Percentiles rank a stretch among this genome's conserved stretches.
Evolutionary conservation across 352 stramenopile species (phyloP).

Genomic region (Pythium rhizo-oryzae): DNA sequence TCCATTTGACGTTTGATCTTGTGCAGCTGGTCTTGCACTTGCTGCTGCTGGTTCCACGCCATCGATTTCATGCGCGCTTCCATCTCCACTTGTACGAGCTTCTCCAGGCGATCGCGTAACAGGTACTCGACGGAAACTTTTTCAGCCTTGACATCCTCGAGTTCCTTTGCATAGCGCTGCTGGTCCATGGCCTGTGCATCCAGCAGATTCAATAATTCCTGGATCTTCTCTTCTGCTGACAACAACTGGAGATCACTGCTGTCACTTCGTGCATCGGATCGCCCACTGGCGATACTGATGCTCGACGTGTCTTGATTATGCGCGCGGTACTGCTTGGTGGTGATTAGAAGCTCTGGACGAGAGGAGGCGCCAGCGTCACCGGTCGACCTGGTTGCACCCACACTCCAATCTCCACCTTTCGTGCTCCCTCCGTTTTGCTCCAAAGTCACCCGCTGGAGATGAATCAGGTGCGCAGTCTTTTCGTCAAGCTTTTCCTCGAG

Average conservation of each 20-base stretch:
- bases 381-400: neutral
- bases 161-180: constrained; percentile 64
- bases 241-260: constrained; percentile 35
- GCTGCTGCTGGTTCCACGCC: constrained; percentile 34
- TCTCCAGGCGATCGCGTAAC: constrained; percentile 82
- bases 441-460: constrained; percentile 91
- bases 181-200: constrained; percentile 61
- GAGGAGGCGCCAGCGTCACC: neutral
- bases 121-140: constrained; percentile 90
- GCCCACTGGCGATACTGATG: constrained; percentile 20
- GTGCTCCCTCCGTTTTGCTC: constrained; percentile 60
- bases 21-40: constrained; percentile 38
- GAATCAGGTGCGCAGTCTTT: constrained; percentile 93
- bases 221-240: constrained; percentile 85
- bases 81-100: constrained; percentile 83
- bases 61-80: constrained; percentile 61
- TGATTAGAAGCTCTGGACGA: constrained; percentile 51
- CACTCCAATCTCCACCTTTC: neutral
- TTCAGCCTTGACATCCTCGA: constrained; percentile 88
- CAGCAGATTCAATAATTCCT: constrained; percentile 72
- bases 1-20: constrained; percentile 52
- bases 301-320: constrained; percentile 29
- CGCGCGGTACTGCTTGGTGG: constrained; percentile 68
- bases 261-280: neutral
- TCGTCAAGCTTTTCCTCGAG: constrained; percentile 94